Evolutionary conservation across 2,329 filamentous ascomycete species (phyloP).

Genomic region (Trichoderma sp.): DNA sequence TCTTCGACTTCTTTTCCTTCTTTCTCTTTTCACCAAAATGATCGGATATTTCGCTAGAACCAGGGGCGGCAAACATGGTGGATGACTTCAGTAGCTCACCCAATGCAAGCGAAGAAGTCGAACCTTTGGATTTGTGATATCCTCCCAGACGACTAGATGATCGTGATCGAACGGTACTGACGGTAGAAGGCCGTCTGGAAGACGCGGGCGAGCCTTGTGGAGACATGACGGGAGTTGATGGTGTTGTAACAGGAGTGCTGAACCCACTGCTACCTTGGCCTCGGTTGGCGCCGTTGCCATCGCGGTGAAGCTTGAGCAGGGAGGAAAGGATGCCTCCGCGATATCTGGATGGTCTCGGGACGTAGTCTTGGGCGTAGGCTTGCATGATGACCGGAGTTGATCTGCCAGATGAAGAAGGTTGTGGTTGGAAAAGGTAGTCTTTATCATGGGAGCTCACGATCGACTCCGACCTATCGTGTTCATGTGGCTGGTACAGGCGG

Average conservation of each 20-base stretch:
- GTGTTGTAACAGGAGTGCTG: constrained; percentile 47
- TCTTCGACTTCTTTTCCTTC: constrained; percentile 43
- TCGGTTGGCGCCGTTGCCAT: constrained; percentile 45
- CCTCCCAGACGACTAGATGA: constrained; percentile 48
- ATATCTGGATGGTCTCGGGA: constrained; percentile 69
- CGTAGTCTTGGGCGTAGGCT: constrained; percentile 59
- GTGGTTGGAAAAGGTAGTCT: constrained; percentile 40
- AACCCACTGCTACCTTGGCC: constrained; percentile 43
- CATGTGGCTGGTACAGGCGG: constrained; percentile 32
- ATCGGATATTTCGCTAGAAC: constrained; percentile 50
- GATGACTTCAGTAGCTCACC: constrained; percentile 60
- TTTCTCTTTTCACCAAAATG: constrained; percentile 50
- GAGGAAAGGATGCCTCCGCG: constrained; percentile 74
- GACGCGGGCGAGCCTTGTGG: constrained; percentile 47
- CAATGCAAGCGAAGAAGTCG: constrained; percentile 51
- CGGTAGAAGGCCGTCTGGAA: constrained; percentile 47
- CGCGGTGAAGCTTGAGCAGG: constrained; percentile 70
- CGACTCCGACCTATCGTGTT: constrained; percentile 41
- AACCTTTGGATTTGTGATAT: constrained; percentile 47
- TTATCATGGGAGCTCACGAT: constrained; percentile 43
- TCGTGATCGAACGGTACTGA: constrained; percentile 38
- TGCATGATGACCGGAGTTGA: constrained; percentile 49
- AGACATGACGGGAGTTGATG: constrained; percentile 47
- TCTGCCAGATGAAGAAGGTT: constrained; percentile 41
- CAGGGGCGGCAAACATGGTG: constrained; percentile 55